Conservation (phyloP, 2,329 filamentous ascomycete genomes). For the Colletotrichum sp. region DNA sequence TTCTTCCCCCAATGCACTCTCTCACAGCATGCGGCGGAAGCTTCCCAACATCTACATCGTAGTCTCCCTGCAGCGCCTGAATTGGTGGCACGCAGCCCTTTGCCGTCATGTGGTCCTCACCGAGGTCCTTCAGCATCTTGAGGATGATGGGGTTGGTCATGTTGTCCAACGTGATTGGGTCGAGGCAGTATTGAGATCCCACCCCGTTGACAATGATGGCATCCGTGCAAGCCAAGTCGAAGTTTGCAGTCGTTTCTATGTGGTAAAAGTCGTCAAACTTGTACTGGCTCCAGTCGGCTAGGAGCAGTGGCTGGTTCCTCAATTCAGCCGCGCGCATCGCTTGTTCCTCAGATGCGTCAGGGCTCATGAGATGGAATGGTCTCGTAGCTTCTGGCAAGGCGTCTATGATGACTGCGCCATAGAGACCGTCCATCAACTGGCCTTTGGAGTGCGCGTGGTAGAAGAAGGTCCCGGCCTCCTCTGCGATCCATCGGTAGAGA, state of each 20-base stretch:
- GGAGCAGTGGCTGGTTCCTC: not conserved
- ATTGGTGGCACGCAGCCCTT: not conserved
- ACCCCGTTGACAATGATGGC: not conserved
- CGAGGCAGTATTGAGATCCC: not conserved
- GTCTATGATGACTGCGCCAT: constrained; percentile 5
- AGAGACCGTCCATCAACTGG: constrained; percentile 15
- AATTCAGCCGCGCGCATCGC: not conserved
- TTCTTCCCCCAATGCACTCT: not conserved
- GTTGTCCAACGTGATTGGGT: not conserved
- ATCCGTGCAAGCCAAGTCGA: not conserved
- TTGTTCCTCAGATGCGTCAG: not conserved
- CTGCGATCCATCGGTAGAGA: constrained; percentile 32
- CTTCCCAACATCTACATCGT: not conserved
- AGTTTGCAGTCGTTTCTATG: not conserved
- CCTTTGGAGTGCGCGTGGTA: constrained; percentile 5
- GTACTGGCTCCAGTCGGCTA: constrained; percentile 21
- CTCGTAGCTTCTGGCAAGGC: not conserved
- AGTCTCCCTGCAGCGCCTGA: not conserved
- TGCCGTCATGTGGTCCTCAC: not conserved
- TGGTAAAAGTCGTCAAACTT: constrained; percentile 16
- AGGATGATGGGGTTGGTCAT: not conserved
- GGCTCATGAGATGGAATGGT: not conserved
- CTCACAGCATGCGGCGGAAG: not conserved
- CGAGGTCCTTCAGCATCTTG: not conserved
- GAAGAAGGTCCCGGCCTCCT: constrained; percentile 15